These are phyloP conservation scores for Fusarium robinianum DNA, from an alignment of 2,329 filamentous ascomycete species.

Conservation along the genomic window DNA sequence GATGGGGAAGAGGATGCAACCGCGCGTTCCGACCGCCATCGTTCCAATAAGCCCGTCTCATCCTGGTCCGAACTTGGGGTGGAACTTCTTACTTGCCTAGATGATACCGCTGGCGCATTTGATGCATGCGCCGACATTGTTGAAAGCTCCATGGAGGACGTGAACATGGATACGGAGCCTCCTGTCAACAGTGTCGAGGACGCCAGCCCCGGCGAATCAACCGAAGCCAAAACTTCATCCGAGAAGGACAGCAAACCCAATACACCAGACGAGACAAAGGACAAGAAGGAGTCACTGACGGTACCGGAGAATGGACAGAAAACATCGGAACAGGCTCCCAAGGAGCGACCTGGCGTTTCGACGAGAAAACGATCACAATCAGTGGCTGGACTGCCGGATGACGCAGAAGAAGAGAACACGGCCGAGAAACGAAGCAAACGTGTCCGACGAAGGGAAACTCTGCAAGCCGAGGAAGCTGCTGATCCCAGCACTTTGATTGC, in stretches of 20 bases:
- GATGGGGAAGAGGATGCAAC: constrained; percentile 26
- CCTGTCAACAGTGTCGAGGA: constrained; percentile 26
- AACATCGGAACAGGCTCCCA: constrained; percentile 37
- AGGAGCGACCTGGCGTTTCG: constrained; percentile 45
- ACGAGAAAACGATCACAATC: constrained; percentile 67
- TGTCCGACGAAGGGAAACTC: constrained; percentile 60
- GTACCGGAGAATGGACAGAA: constrained; percentile 35
- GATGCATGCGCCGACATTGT: constrained; percentile 38
- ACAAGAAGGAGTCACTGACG: constrained; percentile 32
- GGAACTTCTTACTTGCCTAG: constrained; percentile 41
- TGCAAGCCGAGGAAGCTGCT: constrained; percentile 55
- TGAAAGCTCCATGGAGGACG: constrained; percentile 33
- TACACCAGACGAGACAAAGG: constrained; percentile 11
- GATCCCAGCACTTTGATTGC: constrained; percentile 58
- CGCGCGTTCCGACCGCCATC: constrained; percentile 19
- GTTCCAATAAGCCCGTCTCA: constrained; percentile 20
- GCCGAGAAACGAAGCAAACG: constrained; percentile 68
- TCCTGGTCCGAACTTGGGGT: constrained; percentile 44
- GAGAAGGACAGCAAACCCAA: constrained; percentile 13
- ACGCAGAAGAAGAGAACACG: constrained; percentile 59
- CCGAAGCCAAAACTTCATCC: constrained; percentile 10
- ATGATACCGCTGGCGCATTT: constrained; percentile 38
- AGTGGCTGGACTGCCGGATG: constrained; percentile 60
- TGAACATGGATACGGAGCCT: constrained; percentile 29
- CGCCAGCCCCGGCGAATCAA: constrained; percentile 14